Conservation (phyloP, 2,329 filamentous ascomycete species). For the Cryoendolithus antarcticus region DNA sequence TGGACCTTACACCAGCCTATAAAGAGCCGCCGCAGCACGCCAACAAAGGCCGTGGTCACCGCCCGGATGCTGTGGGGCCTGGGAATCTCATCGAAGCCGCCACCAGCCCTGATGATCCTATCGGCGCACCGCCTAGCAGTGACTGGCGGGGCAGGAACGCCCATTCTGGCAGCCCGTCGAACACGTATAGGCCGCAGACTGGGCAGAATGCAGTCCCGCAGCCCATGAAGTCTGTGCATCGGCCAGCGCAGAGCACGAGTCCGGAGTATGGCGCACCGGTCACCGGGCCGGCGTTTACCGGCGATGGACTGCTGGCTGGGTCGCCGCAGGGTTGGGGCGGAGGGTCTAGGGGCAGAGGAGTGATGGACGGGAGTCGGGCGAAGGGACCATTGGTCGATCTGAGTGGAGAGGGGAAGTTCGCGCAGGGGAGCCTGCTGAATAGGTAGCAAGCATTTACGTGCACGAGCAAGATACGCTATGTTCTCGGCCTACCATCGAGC, state of each 20-base stretch:
- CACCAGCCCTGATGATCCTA: constrained; percentile 30
- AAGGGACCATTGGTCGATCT: constrained; percentile 34
- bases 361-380: constrained; percentile 33
- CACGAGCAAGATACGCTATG: no score
- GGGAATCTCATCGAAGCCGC: constrained; percentile 35
- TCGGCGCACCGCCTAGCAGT: constrained; percentile 28
- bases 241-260: constrained; percentile 4
- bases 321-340: constrained; percentile 28
- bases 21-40: constrained; percentile 50
- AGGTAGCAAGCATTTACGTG: constrained; percentile 6
- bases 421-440: constrained; percentile 36
- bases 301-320: constrained; percentile 31
- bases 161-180: not conserved
- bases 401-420: constrained; percentile 30
- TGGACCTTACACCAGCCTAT: constrained; percentile 56
- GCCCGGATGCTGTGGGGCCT: constrained; percentile 20
- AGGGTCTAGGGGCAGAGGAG: constrained; percentile 29
- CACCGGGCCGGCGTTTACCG: constrained; percentile 29
- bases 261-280: constrained; percentile 1
- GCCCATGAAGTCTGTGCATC: constrained; percentile 7
- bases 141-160: constrained; percentile 31
- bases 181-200: constrained; percentile 6
- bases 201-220: constrained; percentile 7
- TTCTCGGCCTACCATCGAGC: no score
- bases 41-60: constrained; percentile 40